Evolutionary conservation across 208 protist genomes (phyloP).

Genomic region (Acanthamoeba triangularis): DNA sequence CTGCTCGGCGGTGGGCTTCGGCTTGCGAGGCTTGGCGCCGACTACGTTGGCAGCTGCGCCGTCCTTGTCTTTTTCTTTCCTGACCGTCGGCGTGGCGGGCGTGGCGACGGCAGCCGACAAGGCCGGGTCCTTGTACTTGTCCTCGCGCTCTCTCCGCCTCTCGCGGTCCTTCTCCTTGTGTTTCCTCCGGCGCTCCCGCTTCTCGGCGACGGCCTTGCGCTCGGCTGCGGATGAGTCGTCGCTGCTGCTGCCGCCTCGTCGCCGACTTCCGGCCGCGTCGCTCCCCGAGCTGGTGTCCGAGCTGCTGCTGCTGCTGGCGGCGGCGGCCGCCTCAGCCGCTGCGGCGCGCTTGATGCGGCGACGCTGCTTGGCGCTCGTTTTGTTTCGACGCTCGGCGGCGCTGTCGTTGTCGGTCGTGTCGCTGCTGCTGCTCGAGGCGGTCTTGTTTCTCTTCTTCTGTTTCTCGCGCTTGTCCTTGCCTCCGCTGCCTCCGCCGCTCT

Average conservation of each 20-base stretch:
- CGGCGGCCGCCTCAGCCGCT: not conserved
- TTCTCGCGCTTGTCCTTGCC: not conserved
- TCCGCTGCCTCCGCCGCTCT: not conserved
- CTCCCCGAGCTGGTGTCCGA: not conserved
- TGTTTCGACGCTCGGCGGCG: not conserved
- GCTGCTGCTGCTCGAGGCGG: not conserved
- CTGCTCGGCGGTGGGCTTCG: not conserved
- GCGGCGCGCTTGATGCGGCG: not conserved
- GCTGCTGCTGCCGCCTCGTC: not conserved
- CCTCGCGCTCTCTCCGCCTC: not conserved
- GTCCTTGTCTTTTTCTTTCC: not conserved
- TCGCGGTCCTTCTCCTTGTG: conserved; percentile 28
- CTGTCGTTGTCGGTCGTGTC: not conserved
- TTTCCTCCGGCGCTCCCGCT: conserved; percentile 1
- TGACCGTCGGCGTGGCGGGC: not conserved
- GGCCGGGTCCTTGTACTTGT: conserved; percentile 12
- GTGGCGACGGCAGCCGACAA: not conserved
- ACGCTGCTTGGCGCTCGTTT: not conserved
- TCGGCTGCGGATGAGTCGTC: not conserved
- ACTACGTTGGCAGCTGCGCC: too few relatives aligned
- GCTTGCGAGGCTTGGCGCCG: not conserved
- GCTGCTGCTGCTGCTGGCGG: not conserved
- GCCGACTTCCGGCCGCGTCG: not conserved
- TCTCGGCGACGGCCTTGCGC: not conserved
- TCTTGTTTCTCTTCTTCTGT: not conserved